Base-by-base conservation (phyloP, 352 stramenopile species). In the Phytophthora brassicae region DNA sequence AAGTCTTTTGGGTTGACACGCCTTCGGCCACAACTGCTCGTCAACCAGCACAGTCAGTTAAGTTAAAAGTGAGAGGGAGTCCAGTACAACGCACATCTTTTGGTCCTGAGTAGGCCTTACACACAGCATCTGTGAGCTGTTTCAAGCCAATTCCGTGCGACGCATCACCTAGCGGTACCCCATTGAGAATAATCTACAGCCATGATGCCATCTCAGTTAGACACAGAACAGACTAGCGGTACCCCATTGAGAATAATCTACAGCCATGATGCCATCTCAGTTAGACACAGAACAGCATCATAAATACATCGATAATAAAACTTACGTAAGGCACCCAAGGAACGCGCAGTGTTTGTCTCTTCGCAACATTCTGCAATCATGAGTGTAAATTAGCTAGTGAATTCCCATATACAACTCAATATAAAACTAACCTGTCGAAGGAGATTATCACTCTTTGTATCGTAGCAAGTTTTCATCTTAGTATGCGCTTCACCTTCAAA, bases 311-410 rank as follows among this genome's bases (percentile, higher is more conserved):
- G 17, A 60, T n/a, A 46, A 17, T n/a, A n/a, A 8, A 31, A 70
- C 77, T 48, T 83, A 90, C 85, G 20, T 81, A 90, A 33, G 85
- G 85, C 33, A 90, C 74, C 85, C 85, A 94, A 7, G 68, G 68
- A 44, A 80, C 57, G 51, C 84, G 69, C 11, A 91, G 52, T 24
- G 77, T 72, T 22, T 76, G 58, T 19, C 75, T 76, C 51, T 83
- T 68, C 0, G 45, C 70, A 13, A 92, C 70, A 64, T 90, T 75
- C 67, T 87, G 42, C 43, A 70, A 23, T 19, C 14, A 45, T 9
- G 36, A 66, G 48, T 28, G 41, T 20, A n/a, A 2, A n/a, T 53
- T 42, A 60, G 22, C 22, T 29, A 22, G 14, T 42, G n/a, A 22
- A 23, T 2, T 17, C 36, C 1, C 7, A 49, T 31, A 51, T 4